These are phyloP conservation scores for Trichomonas tenax DNA, from an alignment of 208 protist species.

Conservation along the genomic window DNA sequence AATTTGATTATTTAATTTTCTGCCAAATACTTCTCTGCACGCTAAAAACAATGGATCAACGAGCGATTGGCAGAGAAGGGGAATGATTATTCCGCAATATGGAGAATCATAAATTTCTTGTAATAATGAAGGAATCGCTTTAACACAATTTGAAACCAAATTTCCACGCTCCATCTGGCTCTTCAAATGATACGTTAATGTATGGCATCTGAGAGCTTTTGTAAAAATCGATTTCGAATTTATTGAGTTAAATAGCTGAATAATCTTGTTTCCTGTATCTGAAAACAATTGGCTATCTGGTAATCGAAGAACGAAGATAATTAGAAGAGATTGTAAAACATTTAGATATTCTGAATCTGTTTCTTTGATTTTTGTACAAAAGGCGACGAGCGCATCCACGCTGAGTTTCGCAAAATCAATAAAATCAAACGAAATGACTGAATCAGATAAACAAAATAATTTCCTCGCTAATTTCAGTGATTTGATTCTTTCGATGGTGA, in stretches of 20 bases:
- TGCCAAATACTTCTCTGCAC: neutral
- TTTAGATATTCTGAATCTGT: neutral
- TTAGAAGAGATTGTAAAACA: neutral
- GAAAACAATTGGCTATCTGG: neutral
- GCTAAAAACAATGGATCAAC: neutral
- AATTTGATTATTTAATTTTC: neutral
- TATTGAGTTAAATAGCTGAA: neutral
- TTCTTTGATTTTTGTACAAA: neutral
- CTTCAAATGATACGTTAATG: neutral
- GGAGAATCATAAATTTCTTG: neutral
- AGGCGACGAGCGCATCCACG: neutral
- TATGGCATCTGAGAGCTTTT: neutral
- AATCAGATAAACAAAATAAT: neutral
- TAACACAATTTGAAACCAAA: neutral
- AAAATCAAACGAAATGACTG: neutral
- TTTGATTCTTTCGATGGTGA: neutral
- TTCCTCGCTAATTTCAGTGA: neutral
- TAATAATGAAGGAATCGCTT: neutral
- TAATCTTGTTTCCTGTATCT: neutral
- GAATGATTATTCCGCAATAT: neutral
- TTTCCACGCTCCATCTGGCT: neutral
- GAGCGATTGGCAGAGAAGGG: neutral
- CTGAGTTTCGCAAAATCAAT: neutral
- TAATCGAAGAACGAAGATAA: neutral
- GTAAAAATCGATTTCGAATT: neutral